These are phyloP conservation scores for Neurospora sp. DNA, from an alignment of 495 filamentous ascomycete species.

Conservation along the genomic window DNA sequence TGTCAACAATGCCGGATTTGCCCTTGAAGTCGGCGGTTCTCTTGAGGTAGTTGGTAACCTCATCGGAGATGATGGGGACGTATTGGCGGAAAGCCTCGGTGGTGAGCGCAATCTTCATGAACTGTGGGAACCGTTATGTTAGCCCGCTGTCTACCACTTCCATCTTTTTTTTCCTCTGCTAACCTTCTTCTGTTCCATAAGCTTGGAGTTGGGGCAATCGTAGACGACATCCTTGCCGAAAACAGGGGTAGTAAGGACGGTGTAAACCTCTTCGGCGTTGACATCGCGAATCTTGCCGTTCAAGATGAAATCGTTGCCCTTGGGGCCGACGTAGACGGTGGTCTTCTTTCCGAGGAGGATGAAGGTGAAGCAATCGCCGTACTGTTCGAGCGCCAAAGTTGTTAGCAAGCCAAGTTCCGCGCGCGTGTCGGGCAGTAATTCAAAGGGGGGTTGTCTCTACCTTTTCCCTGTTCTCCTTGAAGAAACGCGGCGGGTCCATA, in stretches of 20 bases:
- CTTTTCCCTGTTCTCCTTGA: constrained; percentile 58
- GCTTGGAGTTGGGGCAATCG: constrained; percentile 75
- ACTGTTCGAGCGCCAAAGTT: constrained; percentile 9
- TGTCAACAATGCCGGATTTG: constrained; percentile 51
- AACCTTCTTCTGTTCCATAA: constrained; percentile 37
- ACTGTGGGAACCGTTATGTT: constrained; percentile 33
- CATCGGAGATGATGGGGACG: constrained; percentile 66
- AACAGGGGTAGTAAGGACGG: constrained; percentile 71
- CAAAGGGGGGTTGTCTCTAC: constrained; percentile 30
- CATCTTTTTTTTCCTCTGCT: not conserved
- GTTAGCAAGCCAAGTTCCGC: constrained; percentile 1
- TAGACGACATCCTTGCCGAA: constrained; percentile 83
- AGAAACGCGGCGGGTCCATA: constrained; percentile 75
- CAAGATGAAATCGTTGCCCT: constrained; percentile 79
- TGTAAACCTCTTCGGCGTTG: constrained; percentile 74
- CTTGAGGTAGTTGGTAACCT: constrained; percentile 62
- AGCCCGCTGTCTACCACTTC: not conserved
- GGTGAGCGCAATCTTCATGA: constrained; percentile 79
- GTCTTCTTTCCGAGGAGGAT: constrained; percentile 68
- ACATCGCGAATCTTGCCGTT: constrained; percentile 78
- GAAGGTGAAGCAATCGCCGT: constrained; percentile 57
- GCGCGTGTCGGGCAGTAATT: not conserved
- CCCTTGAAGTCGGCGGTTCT: constrained; percentile 56
- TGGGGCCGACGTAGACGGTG: constrained; percentile 64
- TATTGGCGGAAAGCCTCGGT: constrained; percentile 66